Base-by-base conservation (phyloP, 495 filamentous ascomycete species). In the Wilcoxina mikolae region DNA sequence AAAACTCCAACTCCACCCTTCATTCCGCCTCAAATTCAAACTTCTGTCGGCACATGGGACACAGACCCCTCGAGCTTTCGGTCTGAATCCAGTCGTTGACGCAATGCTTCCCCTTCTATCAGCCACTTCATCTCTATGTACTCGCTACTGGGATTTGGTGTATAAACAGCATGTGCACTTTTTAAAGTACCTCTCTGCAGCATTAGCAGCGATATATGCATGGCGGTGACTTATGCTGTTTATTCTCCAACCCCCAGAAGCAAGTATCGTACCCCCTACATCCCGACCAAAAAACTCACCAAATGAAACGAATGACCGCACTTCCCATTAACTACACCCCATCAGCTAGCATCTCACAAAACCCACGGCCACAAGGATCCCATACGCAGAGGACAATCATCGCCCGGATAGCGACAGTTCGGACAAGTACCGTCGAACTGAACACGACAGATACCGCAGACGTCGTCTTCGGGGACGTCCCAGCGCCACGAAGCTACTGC, bases 221-320 rank as follows among this genome's bases (percentile, higher is more conserved):
- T n/a, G n/a, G n/a, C n/a, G n/a, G n/a, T n/a, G n/a, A n/a, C n/a
- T n/a, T n/a, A n/a, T n/a, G n/a, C n/a, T n/a, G n/a, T n/a, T n/a
- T n/a, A n/a, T n/a, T n/a, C n/a, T n/a, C n/a, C n/a, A n/a, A n/a
- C n/a, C n/a, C n/a, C n/a, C n/a, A n/a, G n/a, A n/a, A n/a, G n/a
- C n/a, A n/a, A n/a, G n/a, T n/a, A n/a, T n/a, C n/a, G n/a, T n/a
- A n/a, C n/a, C n/a, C n/a, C n/a, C n/a, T n/a, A n/a, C n/a, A n/a
- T n/a, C n/a, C n/a, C 51, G 3, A 51, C n/a, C 25, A 23, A 31
- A 58, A 49, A 5, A 60, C 73, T 53, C 67, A 94, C 88, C 89
- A 94, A 89, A 70, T 96, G 91, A 65, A 96, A 96, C 44, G 87
- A 91, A 66, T 99, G 93, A 10, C 86, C 88, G 66, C 93, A 99